phyloP scores from a whole-genome alignment of 345 rosid species.

The Laguncularia racemosa region DNA sequence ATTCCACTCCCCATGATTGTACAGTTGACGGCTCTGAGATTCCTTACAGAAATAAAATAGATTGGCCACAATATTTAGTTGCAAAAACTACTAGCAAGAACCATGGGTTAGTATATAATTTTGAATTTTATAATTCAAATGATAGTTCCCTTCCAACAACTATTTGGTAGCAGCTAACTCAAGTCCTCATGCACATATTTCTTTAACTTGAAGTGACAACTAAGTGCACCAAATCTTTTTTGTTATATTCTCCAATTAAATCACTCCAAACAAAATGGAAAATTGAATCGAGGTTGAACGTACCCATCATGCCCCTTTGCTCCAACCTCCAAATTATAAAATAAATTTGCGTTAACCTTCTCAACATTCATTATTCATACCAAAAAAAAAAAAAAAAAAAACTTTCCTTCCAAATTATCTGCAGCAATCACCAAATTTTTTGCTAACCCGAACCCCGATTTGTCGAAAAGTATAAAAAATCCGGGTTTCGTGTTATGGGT shows the following conservation, averaged over 20 bases:
- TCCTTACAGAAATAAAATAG: too few relatives aligned
- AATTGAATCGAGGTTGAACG: not conserved
- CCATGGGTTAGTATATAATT: too few relatives aligned
- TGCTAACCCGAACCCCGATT: not conserved
- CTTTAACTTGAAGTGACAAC: conserved; percentile 13
- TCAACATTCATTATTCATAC: too few relatives aligned
- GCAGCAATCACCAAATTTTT: not conserved
- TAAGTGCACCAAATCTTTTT: not conserved
- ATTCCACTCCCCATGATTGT: too few relatives aligned
- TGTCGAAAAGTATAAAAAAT: not conserved
- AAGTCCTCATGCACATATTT: conserved; percentile 2
- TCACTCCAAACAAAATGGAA: not conserved
- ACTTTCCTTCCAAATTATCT: not conserved
- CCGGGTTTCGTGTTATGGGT: conserved; percentile 1
- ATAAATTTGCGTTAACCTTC: not conserved
- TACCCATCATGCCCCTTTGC: conserved; percentile 6
- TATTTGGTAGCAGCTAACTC: conserved; percentile 5
- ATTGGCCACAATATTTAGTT: too few relatives aligned
- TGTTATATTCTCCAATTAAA: not conserved
- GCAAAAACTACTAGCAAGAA: too few relatives aligned
- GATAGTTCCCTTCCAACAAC: conserved; percentile 13
- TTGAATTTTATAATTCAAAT: too few relatives aligned
- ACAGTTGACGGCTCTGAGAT: too few relatives aligned
- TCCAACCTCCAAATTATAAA: not conserved
- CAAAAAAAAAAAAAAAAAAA: not conserved